Evolutionary conservation across 306 rosid genomes (phyloP).

Genomic region (Inga laurina): DNA sequence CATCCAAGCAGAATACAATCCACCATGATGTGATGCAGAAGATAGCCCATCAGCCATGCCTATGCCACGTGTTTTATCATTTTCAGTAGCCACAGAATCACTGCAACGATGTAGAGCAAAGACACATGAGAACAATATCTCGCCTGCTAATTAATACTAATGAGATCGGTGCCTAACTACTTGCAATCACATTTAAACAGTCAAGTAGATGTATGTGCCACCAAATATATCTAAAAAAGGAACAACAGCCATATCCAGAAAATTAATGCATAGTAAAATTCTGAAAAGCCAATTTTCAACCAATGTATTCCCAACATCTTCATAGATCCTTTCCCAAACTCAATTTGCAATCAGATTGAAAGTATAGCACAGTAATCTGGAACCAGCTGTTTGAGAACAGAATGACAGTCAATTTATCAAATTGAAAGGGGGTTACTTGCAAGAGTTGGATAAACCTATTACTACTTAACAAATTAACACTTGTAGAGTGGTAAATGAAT

Average conservation of each 20-base stretch:
- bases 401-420: neutral
- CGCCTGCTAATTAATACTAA: neutral
- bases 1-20: constrained; percentile 72
- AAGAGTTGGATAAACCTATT: constrained; percentile 1
- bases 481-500: neutral
- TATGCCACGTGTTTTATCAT: constrained; percentile 38
- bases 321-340: neutral
- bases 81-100: constrained; percentile 57
- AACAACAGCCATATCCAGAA: constrained; percentile 1
- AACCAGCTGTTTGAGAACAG: constrained; percentile 16
- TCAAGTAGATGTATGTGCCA: neutral
- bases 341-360: neutral
- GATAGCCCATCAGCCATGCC: constrained; percentile 55
- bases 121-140: constrained; percentile 22
- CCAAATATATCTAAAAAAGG: constrained; percentile 4
- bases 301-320: neutral
- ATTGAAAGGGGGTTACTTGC: neutral
- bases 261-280: neutral
- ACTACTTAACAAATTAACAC: neutral
- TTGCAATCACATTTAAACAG: neutral
- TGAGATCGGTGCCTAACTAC: neutral
- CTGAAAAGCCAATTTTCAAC: neutral
- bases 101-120: constrained; percentile 52
- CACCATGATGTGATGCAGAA: constrained; percentile 60
- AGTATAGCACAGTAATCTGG: constrained; percentile 5